phyloP scores from a whole-genome alignment of 306 rosid genomes.

The Prinsepia uniflora region DNA sequence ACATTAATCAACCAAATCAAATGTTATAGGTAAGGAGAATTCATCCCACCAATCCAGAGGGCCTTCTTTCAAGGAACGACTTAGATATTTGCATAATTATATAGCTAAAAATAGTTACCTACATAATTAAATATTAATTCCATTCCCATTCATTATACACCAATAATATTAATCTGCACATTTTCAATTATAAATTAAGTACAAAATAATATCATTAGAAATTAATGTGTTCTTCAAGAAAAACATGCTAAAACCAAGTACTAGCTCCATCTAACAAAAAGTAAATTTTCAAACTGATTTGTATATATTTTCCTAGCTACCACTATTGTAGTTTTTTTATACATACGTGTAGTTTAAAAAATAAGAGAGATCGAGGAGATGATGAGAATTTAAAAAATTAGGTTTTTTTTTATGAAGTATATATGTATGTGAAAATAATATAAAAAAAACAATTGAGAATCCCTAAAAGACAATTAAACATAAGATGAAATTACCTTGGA shows the following conservation, averaged over 20 bases:
- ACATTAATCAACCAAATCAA: too few species aligned
- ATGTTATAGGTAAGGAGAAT: too few species aligned
- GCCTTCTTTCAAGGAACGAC: too few species aligned
- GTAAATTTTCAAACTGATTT: neutral
- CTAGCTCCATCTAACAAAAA: neutral
- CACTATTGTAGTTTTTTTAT: neutral
- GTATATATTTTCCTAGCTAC: neutral
- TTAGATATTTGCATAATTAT: too few species aligned
- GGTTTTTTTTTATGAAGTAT: too few species aligned
- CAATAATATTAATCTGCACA: neutral
- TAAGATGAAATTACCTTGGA: slow-evolving; percentile 55
- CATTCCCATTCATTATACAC: neutral
- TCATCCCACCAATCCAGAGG: too few species aligned
- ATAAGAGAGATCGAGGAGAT: neutral
- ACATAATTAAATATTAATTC: neutral
- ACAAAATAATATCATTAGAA: neutral
- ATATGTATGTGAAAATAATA: neutral
- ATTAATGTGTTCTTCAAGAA: neutral
- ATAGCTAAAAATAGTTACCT: too few species aligned
- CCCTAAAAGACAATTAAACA: too few species aligned
- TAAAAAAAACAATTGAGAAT: neutral
- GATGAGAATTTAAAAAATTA: neutral
- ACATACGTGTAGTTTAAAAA: neutral
- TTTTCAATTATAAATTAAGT: neutral
- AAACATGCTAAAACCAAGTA: neutral